Evolutionary conservation across 208 protist species (phyloP).

Genomic region (Leptomonas seymouri): DNA sequence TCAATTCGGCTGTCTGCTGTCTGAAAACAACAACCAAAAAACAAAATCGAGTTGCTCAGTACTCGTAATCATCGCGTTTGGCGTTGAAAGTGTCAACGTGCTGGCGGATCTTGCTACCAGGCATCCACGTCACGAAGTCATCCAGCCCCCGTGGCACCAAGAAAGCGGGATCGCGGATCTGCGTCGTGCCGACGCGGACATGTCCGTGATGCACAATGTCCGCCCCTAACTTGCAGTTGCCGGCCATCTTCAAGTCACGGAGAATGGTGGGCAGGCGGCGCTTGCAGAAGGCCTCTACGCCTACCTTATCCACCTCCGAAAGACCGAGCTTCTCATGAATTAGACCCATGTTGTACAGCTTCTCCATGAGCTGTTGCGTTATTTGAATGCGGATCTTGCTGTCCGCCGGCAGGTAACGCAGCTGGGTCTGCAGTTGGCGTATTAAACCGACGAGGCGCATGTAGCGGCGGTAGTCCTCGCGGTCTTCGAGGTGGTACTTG

Average conservation of each 20-base stretch:
- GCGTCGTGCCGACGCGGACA: slow-evolving; percentile 86
- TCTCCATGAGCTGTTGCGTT: slow-evolving; percentile 91
- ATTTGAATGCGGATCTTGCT: slow-evolving; percentile 91
- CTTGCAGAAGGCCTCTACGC: slow-evolving; percentile 90
- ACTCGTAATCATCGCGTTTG: slow-evolving; percentile 86
- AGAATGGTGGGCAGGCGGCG: slow-evolving; percentile 89
- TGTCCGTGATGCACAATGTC: slow-evolving; percentile 90
- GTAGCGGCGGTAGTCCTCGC: slow-evolving; percentile 93
- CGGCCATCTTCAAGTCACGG: slow-evolving; percentile 85
- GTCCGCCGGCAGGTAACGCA: slow-evolving; percentile 87
- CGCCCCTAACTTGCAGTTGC: slow-evolving; percentile 86
- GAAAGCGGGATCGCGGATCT: slow-evolving; percentile 89
- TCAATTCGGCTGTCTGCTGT: no score
- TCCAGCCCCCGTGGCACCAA: slow-evolving; percentile 84
- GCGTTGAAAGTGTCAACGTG: slow-evolving; percentile 91
- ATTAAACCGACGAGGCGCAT: slow-evolving; percentile 88
- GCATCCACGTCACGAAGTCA: slow-evolving; percentile 91
- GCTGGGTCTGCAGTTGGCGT: slow-evolving; percentile 82
- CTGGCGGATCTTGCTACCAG: slow-evolving; percentile 87
- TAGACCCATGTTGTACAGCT: slow-evolving; percentile 91
- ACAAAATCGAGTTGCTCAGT: no score
- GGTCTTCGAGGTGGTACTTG: slow-evolving; percentile 93
- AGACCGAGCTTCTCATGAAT: slow-evolving; percentile 87
- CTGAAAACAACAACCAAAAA: no score
- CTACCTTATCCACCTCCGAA: slow-evolving; percentile 89